Evolutionary conservation across 1,284 basidiomycete species (phyloP), one percentile per base, ranked within the genome.

Genomic region (Irpex rosettiformis): DNA sequence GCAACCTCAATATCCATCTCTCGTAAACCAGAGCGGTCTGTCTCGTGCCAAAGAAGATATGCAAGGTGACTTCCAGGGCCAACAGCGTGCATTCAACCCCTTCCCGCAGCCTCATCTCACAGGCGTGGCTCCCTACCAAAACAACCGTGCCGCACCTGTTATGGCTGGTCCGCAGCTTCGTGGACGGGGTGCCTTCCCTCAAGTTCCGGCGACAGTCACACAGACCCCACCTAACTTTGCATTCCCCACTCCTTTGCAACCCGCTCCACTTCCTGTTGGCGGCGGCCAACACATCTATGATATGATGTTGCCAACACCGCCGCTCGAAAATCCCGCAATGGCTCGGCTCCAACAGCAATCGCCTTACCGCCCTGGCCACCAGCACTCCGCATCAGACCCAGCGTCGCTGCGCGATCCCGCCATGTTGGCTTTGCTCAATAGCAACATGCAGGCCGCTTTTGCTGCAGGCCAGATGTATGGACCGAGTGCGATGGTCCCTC

Each of bases 321-420:
- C 79, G 60, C 75, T 77, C 57, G 85, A 88, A 62, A 79, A 79
- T 59, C 81, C 88, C 45, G 82, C 86, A 22, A 82, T 89, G 60
- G 79, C 82, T 58, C 87, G 89, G 63, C 81, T 88, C 54, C 89
- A 91, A 69, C 88, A 89, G 66, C 88, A 88, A 66, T 85, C 86
- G 67, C 83, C 79, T 53, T 91, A 87, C 74, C 85, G 86, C 43
- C 78, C 77, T 40, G 81, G 80, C 33, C 89, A 91, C 68, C 88
- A 91, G 60, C 89, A 91, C 69, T 91, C 89, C 49, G 80, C 88
- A 2, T 90, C 89, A 2, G 89, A 92, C 68, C 89, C 89, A 4
- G 86, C 88, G 37, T 79, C 83, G 13, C 73, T 83, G 10, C 83
- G 89, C 47, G 89, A 91, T 65, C 85, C 83, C 33, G 80, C 86